Evolutionary conservation across 2,329 filamentous ascomycete species (phyloP), one percentile per base, ranked within the genome.

Genomic region (Fusarium pininemorale): DNA sequence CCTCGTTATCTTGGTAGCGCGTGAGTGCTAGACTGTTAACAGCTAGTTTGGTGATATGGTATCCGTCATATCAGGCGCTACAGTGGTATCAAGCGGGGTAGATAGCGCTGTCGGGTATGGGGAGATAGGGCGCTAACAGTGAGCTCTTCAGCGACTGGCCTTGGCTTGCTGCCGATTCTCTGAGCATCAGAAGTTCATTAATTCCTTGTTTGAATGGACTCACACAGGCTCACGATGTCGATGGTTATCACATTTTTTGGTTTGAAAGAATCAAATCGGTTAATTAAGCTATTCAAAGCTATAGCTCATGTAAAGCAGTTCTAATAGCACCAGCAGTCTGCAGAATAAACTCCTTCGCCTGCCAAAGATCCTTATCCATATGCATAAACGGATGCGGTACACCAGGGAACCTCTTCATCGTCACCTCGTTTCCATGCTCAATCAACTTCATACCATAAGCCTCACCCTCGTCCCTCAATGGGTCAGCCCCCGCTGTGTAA

Each of bases 321-420:
- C 80, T 77, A 58, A 82, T 78, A 35, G 79, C 80, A 57, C 74
- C 77, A 16, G 80, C 80, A 20, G 78, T 82, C 61, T 66, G 70
- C 26, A 80, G 73, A 50, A 82, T 83, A 47, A 82, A 82, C 26
- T 82, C 78, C 12, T 77, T 75, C 9, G 79, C 81, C 74, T 83
- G 81, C 81, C 79, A 81, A 39, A 83, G 73, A 63, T 80, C 75
- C 69, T 79, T 80, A 54, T 83, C 84, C 85, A 86, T 86, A 73
- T 86, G 84, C 84, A 85, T 85, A 72, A 87, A 88, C 1, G 84
- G 84, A 69, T 88, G 86, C 15, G 86, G 86, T 38, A 86, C 83
- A 1, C 85, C 85, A 3, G 79, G 72, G 69, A 86, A 87, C n/a
- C 85, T 77, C 75, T 83, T 84, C 66, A 85, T 69, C 4, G 82